phyloP scores from a whole-genome alignment of 352 stramenopile species.

The Phytophthora melonis region DNA sequence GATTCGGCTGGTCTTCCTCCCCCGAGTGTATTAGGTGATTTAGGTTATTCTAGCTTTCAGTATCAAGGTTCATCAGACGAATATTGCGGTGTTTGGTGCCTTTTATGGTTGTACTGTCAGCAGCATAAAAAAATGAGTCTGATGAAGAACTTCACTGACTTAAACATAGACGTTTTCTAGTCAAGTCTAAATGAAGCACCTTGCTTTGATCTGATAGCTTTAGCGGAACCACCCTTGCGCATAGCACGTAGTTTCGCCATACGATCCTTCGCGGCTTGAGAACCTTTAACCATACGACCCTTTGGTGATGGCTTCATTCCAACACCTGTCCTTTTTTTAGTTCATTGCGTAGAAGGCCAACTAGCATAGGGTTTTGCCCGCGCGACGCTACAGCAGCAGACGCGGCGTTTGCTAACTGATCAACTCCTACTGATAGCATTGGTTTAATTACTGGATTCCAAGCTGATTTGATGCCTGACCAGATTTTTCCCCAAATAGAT shows the following conservation, averaged over 20 bases:
- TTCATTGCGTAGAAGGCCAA: not conserved
- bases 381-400: not conserved
- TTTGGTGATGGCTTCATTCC: not conserved
- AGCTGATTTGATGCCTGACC: conserved; percentile 1
- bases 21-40: conserved; percentile 1
- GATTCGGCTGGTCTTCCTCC: not conserved
- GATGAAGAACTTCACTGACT: conserved; percentile 18
- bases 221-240: too few species aligned
- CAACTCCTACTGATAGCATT: not conserved
- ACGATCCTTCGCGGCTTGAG: too few species aligned
- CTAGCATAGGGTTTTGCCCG: not conserved
- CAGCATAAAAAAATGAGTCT: conserved; percentile 16
- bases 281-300: too few species aligned
- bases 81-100: conserved; percentile 17
- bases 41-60: not conserved
- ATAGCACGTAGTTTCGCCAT: too few species aligned
- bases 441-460: not conserved
- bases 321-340: not conserved
- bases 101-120: conserved; percentile 22
- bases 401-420: not conserved
- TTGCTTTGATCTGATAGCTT: too few species aligned
- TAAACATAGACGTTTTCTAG: conserved; percentile 10
- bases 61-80: conserved; percentile 3
- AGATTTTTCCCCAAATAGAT: conserved; percentile 18
- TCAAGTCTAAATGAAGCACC: too few species aligned